Evolutionary conservation across 352 stramenopile species (phyloP).

Genomic region (Globisporangium okanoganense): DNA sequence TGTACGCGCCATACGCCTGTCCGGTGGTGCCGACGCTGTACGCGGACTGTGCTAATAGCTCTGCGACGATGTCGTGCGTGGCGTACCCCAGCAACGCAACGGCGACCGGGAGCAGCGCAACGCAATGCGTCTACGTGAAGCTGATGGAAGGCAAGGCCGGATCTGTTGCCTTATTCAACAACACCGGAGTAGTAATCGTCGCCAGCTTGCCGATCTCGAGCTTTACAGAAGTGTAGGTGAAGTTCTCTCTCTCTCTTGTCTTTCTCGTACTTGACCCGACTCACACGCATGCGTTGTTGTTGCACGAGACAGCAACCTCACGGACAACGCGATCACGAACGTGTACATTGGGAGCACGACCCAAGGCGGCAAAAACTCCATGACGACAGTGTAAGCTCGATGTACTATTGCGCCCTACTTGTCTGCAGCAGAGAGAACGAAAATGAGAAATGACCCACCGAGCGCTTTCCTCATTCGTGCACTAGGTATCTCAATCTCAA

Average conservation of each 20-base stretch:
- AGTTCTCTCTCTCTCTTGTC: neutral
- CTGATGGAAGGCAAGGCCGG: neutral
- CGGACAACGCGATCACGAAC: slow-evolving; percentile 16
- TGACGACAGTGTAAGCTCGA: slow-evolving; percentile 5
- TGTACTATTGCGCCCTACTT: neutral
- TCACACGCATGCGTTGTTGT: neutral
- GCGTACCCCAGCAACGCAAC: slow-evolving; percentile 2
- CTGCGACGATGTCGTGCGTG: neutral
- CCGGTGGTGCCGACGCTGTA: slow-evolving; percentile 7
- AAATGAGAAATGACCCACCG: neutral
- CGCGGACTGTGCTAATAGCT: neutral
- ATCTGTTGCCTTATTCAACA: too few species aligned
- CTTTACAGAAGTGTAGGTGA: neutral
- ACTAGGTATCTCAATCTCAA: slow-evolving; percentile 7
- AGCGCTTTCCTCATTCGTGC: neutral
- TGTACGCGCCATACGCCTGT: neutral
- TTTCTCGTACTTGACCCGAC: neutral
- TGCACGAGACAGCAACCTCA: slow-evolving; percentile 3
- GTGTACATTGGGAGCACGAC: slow-evolving; percentile 1
- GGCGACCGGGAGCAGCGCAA: neutral
- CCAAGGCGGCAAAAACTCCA: neutral
- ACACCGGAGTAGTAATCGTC: slow-evolving; percentile 1
- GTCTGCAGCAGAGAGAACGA: neutral
- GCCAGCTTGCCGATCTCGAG: neutral
- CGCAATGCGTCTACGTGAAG: slow-evolving; percentile 3